A percentile compares a stretch with the other conserved stretches of the same genome.
These are phyloP conservation scores for Withania somnifera DNA, from an alignment of 305 asterid genomes.

Conservation along the genomic window DNA sequence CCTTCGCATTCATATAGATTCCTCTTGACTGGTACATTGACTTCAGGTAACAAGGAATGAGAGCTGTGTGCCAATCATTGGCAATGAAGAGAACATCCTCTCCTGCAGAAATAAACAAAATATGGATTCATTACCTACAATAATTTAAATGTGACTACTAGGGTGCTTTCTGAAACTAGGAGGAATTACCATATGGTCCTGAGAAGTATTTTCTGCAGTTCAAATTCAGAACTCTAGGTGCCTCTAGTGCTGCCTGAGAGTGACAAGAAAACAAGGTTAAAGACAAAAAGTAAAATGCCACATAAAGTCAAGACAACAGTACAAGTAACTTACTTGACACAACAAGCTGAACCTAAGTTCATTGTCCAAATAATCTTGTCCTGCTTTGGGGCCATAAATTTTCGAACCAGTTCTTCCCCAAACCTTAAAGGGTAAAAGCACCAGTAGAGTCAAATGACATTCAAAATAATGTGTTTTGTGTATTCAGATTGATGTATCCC, in stretches of 20 bases:
- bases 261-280: not conserved
- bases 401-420: conserved; percentile 76
- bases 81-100: conserved; percentile 84
- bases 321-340: conserved; percentile 48
- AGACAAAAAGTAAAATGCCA: not conserved
- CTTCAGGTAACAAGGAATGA: conserved; percentile 85
- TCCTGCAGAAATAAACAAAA: conserved; percentile 27
- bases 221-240: conserved; percentile 62
- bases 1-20: conserved; percentile 63
- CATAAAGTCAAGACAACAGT: not conserved
- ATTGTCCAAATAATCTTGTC: conserved; percentile 72
- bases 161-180: not conserved
- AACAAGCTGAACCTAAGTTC: conserved; percentile 72
- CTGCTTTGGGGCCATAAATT: conserved; percentile 81
- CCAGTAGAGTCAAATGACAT: not conserved
- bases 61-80: conserved; percentile 94
- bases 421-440: conserved; percentile 30
- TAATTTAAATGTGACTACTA: not conserved
- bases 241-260: conserved; percentile 88
- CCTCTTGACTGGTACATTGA: conserved; percentile 69
- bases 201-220: conserved; percentile 55
- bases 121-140: not conserved
- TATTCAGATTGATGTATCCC: not conserved
- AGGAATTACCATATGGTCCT: conserved; percentile 68
- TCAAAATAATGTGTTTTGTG: not conserved